Percentiles rank a stretch among this genome's conserved stretches.
Evolutionary conservation across 2,329 filamentous ascomycete species (phyloP).

Genomic region (Colletotrichum gloeosporioides): DNA sequence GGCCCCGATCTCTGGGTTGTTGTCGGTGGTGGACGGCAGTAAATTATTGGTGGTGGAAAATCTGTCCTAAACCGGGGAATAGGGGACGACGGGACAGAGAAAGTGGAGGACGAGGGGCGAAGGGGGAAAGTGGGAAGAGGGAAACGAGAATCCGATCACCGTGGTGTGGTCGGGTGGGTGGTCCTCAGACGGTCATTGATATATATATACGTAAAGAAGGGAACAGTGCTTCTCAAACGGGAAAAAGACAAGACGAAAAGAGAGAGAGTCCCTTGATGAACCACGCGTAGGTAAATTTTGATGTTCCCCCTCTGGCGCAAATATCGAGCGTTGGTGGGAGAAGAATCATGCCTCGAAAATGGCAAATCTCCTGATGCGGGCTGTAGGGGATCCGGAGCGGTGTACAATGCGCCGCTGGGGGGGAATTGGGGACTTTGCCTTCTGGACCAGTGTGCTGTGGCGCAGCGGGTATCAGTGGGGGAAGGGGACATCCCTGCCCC

Average conservation of each 20-base stretch:
- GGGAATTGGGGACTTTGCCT: background rate
- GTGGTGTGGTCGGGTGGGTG: background rate
- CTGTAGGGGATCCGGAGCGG: slow-evolving; percentile 7
- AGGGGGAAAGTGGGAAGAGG: background rate
- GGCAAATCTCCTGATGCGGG: slow-evolving; percentile 23
- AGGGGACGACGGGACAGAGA: background rate
- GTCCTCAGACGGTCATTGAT: slow-evolving; percentile 3
- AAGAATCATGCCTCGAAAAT: slow-evolving; percentile 18
- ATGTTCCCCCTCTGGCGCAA: background rate
- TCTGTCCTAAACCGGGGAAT: slow-evolving; percentile 8
- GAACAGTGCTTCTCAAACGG: background rate
- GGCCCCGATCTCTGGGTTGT: background rate
- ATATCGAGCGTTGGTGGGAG: slow-evolving; percentile 13
- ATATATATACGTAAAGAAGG: background rate
- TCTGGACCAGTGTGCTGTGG: background rate
- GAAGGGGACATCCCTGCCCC: background rate
- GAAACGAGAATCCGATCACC: slow-evolving; percentile 6
- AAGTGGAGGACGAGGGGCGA: background rate
- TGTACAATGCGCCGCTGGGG: background rate
- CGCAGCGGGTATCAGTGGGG: slow-evolving; percentile 21
- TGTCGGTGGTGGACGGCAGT: background rate
- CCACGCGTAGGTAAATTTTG: background rate
- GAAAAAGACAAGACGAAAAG: background rate
- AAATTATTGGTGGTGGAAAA: background rate
- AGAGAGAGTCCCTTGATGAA: background rate